These are phyloP conservation scores for Ceratocystis alfenasii DNA, from an alignment of 2,329 filamentous ascomycete genomes.

Conservation along the genomic window DNA sequence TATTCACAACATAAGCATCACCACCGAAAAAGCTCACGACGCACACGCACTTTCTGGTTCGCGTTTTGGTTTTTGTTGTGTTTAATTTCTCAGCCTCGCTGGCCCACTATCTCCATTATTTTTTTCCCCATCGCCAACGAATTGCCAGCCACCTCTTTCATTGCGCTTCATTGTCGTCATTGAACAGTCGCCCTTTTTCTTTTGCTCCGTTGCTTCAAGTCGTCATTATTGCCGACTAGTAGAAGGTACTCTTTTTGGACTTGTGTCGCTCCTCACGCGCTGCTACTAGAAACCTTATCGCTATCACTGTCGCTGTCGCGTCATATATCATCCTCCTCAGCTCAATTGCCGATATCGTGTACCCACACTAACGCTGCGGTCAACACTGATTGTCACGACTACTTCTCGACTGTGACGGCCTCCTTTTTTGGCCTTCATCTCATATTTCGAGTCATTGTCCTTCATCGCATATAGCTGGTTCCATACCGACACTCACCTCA, in stretches of 20 bases:
- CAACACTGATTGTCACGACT: not conserved
- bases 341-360: not conserved
- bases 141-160: not conserved
- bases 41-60: not conserved
- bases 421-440: not conserved
- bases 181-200: not conserved
- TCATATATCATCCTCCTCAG: not conserved
- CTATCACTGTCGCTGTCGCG: slow-evolving; percentile 1
- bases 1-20: not conserved
- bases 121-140: not conserved
- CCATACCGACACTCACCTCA: not conserved
- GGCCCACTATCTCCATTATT: too few relatives aligned
- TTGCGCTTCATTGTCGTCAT: slow-evolving; percentile 3
- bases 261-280: not conserved
- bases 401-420: not conserved
- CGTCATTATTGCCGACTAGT: not conserved
- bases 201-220: not conserved
- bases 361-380: not conserved
- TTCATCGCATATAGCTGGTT: not conserved
- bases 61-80: too few relatives aligned
- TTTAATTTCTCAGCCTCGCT: too few relatives aligned
- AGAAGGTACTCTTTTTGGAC: not conserved
- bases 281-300: not conserved
- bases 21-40: too few relatives aligned
- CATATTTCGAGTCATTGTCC: not conserved